Base-by-base conservation (phyloP, 371 early-diverging fungal genomes). In the Chytridiales sp. region DNA sequence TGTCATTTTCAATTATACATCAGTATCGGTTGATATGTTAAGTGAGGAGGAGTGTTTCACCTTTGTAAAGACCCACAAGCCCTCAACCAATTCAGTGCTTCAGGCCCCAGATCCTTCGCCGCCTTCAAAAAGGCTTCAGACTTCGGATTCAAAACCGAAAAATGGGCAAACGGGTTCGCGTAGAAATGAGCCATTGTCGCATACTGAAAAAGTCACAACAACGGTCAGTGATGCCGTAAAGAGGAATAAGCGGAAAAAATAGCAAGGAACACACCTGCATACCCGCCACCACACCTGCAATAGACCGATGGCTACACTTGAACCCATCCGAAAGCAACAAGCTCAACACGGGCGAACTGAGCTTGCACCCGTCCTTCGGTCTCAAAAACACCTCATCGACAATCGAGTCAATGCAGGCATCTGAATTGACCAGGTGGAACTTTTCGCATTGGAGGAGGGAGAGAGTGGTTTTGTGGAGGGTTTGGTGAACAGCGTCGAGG, bases 121-220 rank as follows among this genome's bases (percentile, higher is more conserved):
- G 41, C 39, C 31, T 64, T 53, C 3, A 60, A 15, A 43, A 58
- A n/a, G n/a, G n/a, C n/a, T 29, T 53, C 26, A 26, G 44, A 44
- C 11, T 22, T 19, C 22, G 41, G 39, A 36, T 64, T 53, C 3
- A 60, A 15, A 43, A 58, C 49, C 19, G 59, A 38, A 17, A 94
- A 78, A 4, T 91, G 73, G 44, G 90, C 90, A 21, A 94, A 75
- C 4, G 95, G 91, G 61, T 92, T 91, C 1, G 84, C 82, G 67
- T 90, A 93, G 62, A 78, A 94, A 67, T 90, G 88, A 52, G 88
- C 87, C 92, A 93, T 91, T 24, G 85, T 70, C 0, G 90, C 84
- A 67, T 89, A 94, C 87, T 93, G 69, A 36, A 32, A 19, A 19
- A 59, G 35, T 15, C 17, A 15, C 3, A 9, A 32, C 19, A 22